A percentile compares a stretch with the other conserved stretches of the same genome.
Conservation (phyloP, 257 asterid species). For the Phtheirospermum japonicum region DNA sequence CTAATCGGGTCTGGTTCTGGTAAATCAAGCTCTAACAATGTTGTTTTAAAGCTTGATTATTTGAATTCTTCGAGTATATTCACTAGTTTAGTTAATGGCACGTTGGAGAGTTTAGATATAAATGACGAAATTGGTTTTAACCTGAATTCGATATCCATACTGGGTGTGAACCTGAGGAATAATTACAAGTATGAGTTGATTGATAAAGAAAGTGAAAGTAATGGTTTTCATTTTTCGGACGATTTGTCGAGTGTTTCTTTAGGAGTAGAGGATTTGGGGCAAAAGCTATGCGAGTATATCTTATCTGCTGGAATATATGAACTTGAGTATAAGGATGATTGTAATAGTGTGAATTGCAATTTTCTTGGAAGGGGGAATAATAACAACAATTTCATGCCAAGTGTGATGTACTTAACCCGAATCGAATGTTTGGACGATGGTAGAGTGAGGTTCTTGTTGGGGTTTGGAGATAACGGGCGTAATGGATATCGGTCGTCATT, state of each 20-base stretch:
- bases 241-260: conserved; percentile 44
- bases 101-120: conserved; percentile 40
- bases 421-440: conserved; percentile 63
- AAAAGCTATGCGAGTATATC: conserved; percentile 37
- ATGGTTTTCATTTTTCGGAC: conserved; percentile 45
- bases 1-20: conserved; percentile 70
- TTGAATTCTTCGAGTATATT: conserved; percentile 60
- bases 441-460: conserved; percentile 64
- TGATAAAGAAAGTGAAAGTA: conserved; percentile 44
- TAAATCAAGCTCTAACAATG: conserved; percentile 34
- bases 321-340: conserved; percentile 51
- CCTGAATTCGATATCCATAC: conserved; percentile 35
- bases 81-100: conserved; percentile 70
- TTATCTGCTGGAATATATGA: conserved; percentile 40
- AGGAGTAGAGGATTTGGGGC: conserved; percentile 38
- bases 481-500: conserved; percentile 37
- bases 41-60: conserved; percentile 76
- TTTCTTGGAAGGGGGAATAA: conserved; percentile 44
- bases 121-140: conserved; percentile 25
- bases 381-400: conserved; percentile 34
- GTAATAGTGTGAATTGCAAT: conserved; percentile 58
- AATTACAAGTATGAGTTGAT: conserved; percentile 67
- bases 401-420: conserved; percentile 40
- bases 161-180: conserved; percentile 61
- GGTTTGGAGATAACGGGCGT: conserved; percentile 39